Percentiles rank a stretch among this genome's conserved stretches.
phyloP scores from a whole-genome alignment of 208 protist species.

The Naegleria fowleri region DNA sequence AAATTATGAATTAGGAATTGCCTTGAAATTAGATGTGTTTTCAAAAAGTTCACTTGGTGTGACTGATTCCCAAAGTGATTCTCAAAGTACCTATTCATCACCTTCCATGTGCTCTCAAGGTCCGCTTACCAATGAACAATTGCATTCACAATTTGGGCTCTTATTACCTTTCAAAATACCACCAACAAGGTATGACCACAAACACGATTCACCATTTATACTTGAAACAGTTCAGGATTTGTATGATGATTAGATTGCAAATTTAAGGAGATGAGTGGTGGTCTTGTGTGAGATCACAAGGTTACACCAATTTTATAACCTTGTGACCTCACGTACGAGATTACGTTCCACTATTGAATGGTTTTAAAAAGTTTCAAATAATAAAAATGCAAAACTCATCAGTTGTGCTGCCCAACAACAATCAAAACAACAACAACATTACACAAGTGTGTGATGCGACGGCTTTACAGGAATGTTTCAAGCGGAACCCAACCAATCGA shows the following conservation, averaged over 20 bases:
- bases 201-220: neutral
- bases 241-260: neutral
- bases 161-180: neutral
- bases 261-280: no score
- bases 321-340: no score
- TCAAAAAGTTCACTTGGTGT: no score
- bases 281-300: no score
- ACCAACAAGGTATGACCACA: neutral
- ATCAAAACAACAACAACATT: no score
- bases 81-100: no score
- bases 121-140: neutral
- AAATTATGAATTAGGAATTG: slow-evolving; percentile 10
- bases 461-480: neutral
- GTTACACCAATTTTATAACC: no score
- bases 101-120: neutral
- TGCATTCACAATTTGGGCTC: neutral
- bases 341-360: no score
- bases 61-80: no score
- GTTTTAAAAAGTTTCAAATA: no score
- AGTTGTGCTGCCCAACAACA: no score
- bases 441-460: neutral
- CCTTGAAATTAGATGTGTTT: neutral
- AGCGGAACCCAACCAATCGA: neutral
- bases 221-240: neutral
- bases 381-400: no score